Evolutionary conservation across 2,329 filamentous ascomycete genomes (phyloP).

Genomic region (Diaporthe aspalathi): DNA sequence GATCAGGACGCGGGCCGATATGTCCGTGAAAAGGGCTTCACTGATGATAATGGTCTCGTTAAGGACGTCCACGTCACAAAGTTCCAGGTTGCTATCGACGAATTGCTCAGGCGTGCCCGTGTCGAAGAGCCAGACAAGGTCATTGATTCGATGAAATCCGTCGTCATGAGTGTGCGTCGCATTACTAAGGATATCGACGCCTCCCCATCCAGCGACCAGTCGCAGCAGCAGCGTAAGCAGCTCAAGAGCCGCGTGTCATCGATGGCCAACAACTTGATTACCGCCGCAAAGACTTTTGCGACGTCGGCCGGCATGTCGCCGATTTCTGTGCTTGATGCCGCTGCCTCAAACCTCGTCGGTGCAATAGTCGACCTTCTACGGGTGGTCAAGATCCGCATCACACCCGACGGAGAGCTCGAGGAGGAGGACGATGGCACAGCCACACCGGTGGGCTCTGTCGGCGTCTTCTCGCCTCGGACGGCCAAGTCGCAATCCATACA

Average conservation of each 20-base stretch:
- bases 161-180: conserved; percentile 83
- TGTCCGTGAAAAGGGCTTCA: conserved; percentile 74
- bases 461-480: conserved; percentile 73
- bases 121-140: conserved; percentile 78
- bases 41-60: conserved; percentile 79
- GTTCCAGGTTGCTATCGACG: conserved; percentile 94
- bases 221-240: conserved; percentile 70
- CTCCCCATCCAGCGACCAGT: conserved; percentile 62
- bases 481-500: conserved; percentile 40
- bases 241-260: conserved; percentile 87
- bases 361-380: conserved; percentile 88
- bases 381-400: conserved; percentile 83
- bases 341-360: conserved; percentile 88
- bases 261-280: conserved; percentile 95
- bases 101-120: conserved; percentile 83
- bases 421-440: conserved; percentile 73
- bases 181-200: conserved; percentile 85
- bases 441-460: conserved; percentile 74
- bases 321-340: conserved; percentile 92
- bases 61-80: conserved; percentile 94
- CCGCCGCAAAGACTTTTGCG: conserved; percentile 91
- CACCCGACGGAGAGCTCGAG: conserved; percentile 80
- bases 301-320: conserved; percentile 86
- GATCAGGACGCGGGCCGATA: conserved; percentile 78
- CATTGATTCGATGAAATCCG: conserved; percentile 86